Percentiles rank a stretch among this genome's conserved stretches.
Evolutionary conservation across 2,329 filamentous ascomycete genomes (phyloP).

Genomic region (Cladosporium velox): DNA sequence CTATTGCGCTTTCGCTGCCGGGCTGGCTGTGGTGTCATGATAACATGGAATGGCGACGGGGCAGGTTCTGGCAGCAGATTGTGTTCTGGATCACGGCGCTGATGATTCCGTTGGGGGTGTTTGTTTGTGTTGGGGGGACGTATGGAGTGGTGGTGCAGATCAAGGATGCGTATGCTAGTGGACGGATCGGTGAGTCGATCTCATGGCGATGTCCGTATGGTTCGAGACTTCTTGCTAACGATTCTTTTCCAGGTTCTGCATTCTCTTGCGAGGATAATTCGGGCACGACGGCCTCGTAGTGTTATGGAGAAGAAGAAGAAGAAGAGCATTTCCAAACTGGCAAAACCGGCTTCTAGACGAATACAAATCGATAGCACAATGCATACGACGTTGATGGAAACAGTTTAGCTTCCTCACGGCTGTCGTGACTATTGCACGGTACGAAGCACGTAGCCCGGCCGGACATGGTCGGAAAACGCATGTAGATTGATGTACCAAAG

Average conservation of each 20-base stretch:
- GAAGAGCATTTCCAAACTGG: neutral
- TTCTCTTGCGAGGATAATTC: conserved; percentile 55
- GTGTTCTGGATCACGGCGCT: conserved; percentile 46
- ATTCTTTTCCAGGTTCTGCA: conserved; percentile 34
- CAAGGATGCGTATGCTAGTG: conserved; percentile 53
- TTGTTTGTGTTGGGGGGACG: conserved; percentile 53
- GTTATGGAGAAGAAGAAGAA: too few species aligned
- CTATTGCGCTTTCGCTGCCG: conserved; percentile 51
- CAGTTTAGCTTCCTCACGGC: neutral
- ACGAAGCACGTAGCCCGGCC: too few species aligned
- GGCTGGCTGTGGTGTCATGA: conserved; percentile 56
- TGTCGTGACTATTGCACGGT: too few species aligned
- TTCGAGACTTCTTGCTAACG: neutral
- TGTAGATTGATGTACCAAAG: too few species aligned
- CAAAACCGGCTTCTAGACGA: neutral
- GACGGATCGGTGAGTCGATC: conserved; percentile 42
- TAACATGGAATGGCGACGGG: conserved; percentile 45
- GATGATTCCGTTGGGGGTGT: conserved; percentile 49
- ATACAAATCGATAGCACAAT: neutral
- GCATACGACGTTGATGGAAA: neutral
- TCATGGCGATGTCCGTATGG: too few species aligned
- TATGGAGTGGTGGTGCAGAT: conserved; percentile 55
- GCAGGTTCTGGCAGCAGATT: conserved; percentile 38
- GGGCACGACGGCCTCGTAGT: conserved; percentile 21
- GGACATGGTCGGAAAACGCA: too few species aligned